These are phyloP conservation scores for Eucalyptus polybractea DNA, from an alignment of 345 rosid species.

Conservation along the genomic window DNA sequence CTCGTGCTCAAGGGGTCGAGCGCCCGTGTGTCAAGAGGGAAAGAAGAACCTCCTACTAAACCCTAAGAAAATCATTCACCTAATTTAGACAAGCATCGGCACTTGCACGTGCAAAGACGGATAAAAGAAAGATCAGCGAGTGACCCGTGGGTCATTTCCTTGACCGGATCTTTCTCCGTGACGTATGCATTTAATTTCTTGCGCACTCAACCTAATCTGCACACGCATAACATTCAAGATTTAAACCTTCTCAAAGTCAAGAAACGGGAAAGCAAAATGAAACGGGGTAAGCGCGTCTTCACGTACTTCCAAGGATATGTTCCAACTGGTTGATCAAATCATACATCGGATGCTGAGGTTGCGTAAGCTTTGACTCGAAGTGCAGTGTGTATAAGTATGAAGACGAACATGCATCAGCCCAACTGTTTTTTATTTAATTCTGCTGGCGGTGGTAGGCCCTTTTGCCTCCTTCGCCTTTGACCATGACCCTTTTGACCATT, in stretches of 20 bases:
- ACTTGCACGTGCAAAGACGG: not conserved
- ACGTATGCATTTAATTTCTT: not conserved
- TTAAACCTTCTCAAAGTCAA: not conserved
- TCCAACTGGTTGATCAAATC: not conserved
- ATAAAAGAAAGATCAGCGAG: not conserved
- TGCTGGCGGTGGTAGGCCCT: not conserved
- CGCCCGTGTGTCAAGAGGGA: not conserved
- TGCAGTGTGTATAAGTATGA: not conserved
- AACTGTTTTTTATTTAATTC: not conserved
- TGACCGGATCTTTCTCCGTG: not conserved
- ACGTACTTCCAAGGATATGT: not conserved
- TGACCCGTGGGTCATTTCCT: not conserved
- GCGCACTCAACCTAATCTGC: not conserved
- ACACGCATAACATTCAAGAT: not conserved
- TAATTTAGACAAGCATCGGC: not conserved
- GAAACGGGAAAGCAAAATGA: not conserved
- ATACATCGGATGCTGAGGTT: not conserved
- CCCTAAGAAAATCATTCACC: not conserved
- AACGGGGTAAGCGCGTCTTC: not conserved
- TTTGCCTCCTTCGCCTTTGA: not conserved
- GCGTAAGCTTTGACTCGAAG: not conserved
- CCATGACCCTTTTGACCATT: not conserved
- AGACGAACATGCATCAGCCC: not conserved
- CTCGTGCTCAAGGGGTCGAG: not conserved
- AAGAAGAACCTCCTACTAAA: not conserved